Conservation (phyloP, 805 yeast genomes). For the Spathaspora gorwiae region DNA sequence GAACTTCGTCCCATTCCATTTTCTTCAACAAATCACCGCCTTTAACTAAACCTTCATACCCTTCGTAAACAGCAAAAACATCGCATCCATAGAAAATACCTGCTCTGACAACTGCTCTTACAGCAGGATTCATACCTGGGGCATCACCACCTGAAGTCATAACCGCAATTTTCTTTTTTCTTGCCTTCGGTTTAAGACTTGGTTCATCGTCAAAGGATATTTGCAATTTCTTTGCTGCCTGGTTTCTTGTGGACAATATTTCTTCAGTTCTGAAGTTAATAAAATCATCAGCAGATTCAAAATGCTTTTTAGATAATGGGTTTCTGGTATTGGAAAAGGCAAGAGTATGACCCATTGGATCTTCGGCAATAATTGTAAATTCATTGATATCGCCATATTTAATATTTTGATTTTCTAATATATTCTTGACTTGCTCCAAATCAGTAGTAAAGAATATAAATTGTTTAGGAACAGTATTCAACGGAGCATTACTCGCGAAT, state of each 20-base stretch:
- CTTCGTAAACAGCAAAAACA: conserved; percentile 67
- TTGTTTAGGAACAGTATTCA: conserved; percentile 10
- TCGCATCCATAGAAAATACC: conserved; percentile 63
- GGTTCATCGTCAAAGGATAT: background rate
- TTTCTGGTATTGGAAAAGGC: conserved; percentile 20
- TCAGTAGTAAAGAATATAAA: conserved; percentile 30
- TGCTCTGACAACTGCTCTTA: conserved; percentile 66
- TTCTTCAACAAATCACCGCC: conserved; percentile 60
- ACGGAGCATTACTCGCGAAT: conserved; percentile 14
- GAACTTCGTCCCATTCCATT: conserved; percentile 70
- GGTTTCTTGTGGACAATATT: conserved; percentile 12
- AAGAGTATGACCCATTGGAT: conserved; percentile 34
- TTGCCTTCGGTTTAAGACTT: conserved; percentile 2
- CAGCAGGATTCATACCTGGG: conserved; percentile 78
- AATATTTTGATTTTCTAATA: conserved; percentile 10
- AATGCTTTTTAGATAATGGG: conserved; percentile 16
- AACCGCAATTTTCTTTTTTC: conserved; percentile 55
- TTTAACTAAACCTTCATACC: conserved; percentile 66
- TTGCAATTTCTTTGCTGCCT: conserved; percentile 5
- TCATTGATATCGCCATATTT: conserved; percentile 8
- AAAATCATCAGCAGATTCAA: conserved; percentile 22
- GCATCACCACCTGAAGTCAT: conserved; percentile 85
- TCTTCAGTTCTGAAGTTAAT: conserved; percentile 19
- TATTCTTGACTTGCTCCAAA: conserved; percentile 16
- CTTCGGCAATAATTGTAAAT: conserved; percentile 13